Evolutionary conservation across 371 early-diverging fungal species (phyloP).

Genomic region (Mortierella sp.): DNA sequence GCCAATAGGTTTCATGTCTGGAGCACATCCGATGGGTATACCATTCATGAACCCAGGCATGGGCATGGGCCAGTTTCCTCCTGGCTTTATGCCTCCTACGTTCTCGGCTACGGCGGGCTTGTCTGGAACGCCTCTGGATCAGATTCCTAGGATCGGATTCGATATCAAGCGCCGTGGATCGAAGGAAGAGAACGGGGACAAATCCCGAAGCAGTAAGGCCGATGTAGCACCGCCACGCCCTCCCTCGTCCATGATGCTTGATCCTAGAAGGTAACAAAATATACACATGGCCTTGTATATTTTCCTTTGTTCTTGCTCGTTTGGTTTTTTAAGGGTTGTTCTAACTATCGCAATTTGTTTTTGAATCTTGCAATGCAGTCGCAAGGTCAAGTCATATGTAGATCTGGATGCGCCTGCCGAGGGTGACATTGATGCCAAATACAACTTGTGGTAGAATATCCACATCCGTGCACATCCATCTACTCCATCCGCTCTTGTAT

Average conservation of each 20-base stretch:
- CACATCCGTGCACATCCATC: too few relatives aligned
- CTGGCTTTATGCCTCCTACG: conserved; percentile 44
- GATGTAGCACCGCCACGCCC: conserved; percentile 27
- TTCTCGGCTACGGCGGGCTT: conserved; percentile 54
- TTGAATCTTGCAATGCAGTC: conserved; percentile 12
- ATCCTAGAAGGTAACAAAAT: conserved; percentile 46
- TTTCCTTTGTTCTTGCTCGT: neutral
- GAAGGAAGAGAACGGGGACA: conserved; percentile 28
- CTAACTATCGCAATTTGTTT: too few relatives aligned
- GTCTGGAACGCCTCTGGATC: conserved; percentile 71
- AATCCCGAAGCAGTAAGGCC: conserved; percentile 18
- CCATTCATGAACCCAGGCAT: conserved; percentile 39
- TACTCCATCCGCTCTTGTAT: too few relatives aligned
- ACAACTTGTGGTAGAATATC: conserved; percentile 47
- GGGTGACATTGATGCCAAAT: conserved; percentile 77
- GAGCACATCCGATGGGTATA: conserved; percentile 41
- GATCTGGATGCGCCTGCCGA: conserved; percentile 91
- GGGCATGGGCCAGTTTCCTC: conserved; percentile 49
- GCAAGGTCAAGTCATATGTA: conserved; percentile 87
- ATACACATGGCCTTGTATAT: neutral
- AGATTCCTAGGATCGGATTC: conserved; percentile 77
- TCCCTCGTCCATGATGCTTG: conserved; percentile 32
- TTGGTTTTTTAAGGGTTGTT: too few relatives aligned
- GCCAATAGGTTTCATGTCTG: conserved; percentile 46
- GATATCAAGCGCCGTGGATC: conserved; percentile 54